These are phyloP conservation scores for Capsicum rhomboideum DNA, from an alignment of 257 asterid species.

Conservation along the genomic window DNA sequence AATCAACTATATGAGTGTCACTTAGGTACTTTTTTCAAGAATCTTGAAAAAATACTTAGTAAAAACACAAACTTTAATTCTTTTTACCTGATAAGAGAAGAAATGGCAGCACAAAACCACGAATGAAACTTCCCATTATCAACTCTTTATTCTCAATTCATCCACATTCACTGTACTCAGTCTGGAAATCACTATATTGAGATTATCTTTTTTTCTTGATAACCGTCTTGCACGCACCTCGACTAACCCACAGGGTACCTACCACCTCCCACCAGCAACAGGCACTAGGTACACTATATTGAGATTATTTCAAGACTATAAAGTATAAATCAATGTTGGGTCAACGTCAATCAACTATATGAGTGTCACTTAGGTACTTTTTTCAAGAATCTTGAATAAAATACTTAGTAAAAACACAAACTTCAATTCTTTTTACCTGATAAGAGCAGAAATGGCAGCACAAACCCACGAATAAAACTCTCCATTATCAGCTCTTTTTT, in stretches of 20 bases:
- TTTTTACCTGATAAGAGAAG: constrained; percentile 61
- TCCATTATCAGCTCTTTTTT: constrained; percentile 38
- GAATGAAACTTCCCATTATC: constrained; percentile 54
- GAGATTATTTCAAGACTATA: background rate
- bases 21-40: background rate
- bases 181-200: background rate
- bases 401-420: background rate
- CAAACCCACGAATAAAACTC: constrained; percentile 51
- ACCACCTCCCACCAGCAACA: too few species aligned
- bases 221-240: too few species aligned
- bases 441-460: constrained; percentile 67
- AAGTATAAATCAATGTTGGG: background rate
- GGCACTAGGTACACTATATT: background rate
- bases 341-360: background rate
- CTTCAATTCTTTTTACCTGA: constrained; percentile 30
- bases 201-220: too few species aligned
- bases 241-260: too few species aligned
- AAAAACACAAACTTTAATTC: background rate
- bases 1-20: background rate
- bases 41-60: background rate
- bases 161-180: constrained; percentile 9
- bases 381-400: background rate
- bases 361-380: background rate
- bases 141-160: constrained; percentile 23
- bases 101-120: constrained; percentile 60